phyloP scores from a whole-genome alignment of 2,329 filamentous ascomycete species.

The Phaeosphaeriaceae sp. region DNA sequence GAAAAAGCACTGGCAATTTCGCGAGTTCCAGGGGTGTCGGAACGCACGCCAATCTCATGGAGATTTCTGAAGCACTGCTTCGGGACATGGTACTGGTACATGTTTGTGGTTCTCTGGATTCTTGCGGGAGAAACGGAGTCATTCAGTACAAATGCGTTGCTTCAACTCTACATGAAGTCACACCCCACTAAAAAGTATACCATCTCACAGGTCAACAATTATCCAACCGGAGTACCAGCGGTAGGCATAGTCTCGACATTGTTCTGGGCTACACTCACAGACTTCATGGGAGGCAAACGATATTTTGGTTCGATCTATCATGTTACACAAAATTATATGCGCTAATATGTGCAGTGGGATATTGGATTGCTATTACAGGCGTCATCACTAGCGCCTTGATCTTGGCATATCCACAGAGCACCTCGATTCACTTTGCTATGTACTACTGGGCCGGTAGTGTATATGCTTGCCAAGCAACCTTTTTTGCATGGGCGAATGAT shows the following conservation, averaged over 20 bases:
- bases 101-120: conserved; percentile 70
- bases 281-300: conserved; percentile 67
- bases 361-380: conserved; percentile 71
- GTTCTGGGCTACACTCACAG: conserved; percentile 73
- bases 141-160: conserved; percentile 68
- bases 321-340: not conserved
- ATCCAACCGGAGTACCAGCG: conserved; percentile 60
- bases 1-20: conserved; percentile 54
- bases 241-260: conserved; percentile 64
- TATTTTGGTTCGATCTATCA: conserved; percentile 56
- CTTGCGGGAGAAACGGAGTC: conserved; percentile 75
- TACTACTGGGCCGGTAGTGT: conserved; percentile 75
- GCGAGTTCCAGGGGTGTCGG: conserved; percentile 52
- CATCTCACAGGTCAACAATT: conserved; percentile 60
- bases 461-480: conserved; percentile 75
- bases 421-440: conserved; percentile 64
- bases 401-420: conserved; percentile 59
- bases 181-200: conserved; percentile 55
- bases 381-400: conserved; percentile 68
- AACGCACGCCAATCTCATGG: conserved; percentile 55
- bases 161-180: conserved; percentile 59
- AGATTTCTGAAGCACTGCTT: conserved; percentile 63
- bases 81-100: conserved; percentile 69
- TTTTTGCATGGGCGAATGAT: conserved; percentile 79
- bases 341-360: conserved; percentile 31